A percentile compares a stretch with the other conserved stretches of the same genome.
Conservation (phyloP, 441 rosid species). For the Hypseocharis bilobata region DNA sequence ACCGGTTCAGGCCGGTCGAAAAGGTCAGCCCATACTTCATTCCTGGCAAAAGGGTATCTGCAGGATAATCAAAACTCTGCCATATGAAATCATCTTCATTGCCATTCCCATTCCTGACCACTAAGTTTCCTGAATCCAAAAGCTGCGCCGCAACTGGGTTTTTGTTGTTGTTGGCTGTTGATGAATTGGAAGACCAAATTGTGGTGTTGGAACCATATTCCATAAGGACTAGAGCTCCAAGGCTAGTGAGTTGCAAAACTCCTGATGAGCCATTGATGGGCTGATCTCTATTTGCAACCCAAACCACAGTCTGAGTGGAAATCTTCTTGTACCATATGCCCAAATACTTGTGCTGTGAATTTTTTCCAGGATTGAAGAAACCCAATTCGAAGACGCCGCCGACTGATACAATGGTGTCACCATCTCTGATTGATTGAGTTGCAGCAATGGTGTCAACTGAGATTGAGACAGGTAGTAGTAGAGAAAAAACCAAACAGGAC, state of each 20-base stretch:
- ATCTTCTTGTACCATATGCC: background rate
- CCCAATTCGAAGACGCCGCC: too few species aligned
- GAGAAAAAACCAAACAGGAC: too few species aligned
- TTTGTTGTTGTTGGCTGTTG: background rate
- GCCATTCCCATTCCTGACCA: background rate
- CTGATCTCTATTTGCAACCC: background rate
- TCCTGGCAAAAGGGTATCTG: slow-evolving; percentile 1
- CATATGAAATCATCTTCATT: background rate
- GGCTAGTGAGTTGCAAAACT: background rate
- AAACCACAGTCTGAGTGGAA: background rate
- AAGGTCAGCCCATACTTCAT: background rate
- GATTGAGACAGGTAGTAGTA: too few species aligned
- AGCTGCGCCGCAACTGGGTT: background rate
- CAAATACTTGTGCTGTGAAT: background rate
- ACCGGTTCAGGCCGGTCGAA: background rate
- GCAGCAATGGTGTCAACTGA: too few species aligned
- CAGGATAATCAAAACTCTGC: slow-evolving; percentile 1
- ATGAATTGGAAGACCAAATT: background rate
- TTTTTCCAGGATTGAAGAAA: too few species aligned
- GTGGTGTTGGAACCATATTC: background rate
- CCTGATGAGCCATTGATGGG: background rate
- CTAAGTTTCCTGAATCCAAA: background rate
- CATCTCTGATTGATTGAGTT: too few species aligned
- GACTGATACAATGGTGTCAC: too few species aligned
- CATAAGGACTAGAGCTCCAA: background rate